phyloP scores from a whole-genome alignment of 2,329 filamentous ascomycete genomes.

The Sporothrix mexicana region DNA sequence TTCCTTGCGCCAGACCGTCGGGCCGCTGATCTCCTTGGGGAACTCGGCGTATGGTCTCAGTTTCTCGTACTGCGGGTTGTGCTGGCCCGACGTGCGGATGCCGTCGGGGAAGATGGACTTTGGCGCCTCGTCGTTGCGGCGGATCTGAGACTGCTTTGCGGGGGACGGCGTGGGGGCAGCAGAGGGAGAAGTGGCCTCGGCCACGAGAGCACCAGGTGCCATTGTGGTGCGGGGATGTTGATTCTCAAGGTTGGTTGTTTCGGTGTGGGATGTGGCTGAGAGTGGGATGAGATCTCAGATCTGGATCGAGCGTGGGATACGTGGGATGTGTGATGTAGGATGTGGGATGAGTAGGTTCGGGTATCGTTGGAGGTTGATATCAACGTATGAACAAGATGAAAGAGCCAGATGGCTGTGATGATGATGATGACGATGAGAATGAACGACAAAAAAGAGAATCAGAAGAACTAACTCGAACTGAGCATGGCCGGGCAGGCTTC shows the following conservation, averaged over 20 bases:
- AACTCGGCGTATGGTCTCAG: constrained; percentile 73
- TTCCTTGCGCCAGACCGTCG: constrained; percentile 73
- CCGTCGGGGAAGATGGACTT: constrained; percentile 54
- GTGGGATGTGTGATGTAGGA: neutral
- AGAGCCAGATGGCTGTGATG: neutral
- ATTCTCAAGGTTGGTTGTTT: too few relatives aligned
- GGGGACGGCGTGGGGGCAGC: neutral
- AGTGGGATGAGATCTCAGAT: too few relatives aligned
- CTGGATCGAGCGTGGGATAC: neutral
- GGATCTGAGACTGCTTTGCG: constrained; percentile 38
- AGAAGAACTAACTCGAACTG: neutral
- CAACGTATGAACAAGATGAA: neutral
- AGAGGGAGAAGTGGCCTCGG: constrained; percentile 21
- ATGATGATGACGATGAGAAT: neutral
- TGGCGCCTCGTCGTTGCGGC: constrained; percentile 44
- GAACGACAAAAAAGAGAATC: neutral
- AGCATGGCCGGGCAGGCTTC: neutral
- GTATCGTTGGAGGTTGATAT: neutral
- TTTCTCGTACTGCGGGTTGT: constrained; percentile 68
- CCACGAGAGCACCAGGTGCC: constrained; percentile 38
- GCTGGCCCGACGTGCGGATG: constrained; percentile 68
- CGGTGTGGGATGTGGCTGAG: too few relatives aligned
- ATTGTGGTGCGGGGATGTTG: constrained; percentile 23
- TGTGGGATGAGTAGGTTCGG: neutral
- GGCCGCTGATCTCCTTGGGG: constrained; percentile 71